Conservation (phyloP, 805 yeast genomes). For the Myxozyma nipponensis region DNA sequence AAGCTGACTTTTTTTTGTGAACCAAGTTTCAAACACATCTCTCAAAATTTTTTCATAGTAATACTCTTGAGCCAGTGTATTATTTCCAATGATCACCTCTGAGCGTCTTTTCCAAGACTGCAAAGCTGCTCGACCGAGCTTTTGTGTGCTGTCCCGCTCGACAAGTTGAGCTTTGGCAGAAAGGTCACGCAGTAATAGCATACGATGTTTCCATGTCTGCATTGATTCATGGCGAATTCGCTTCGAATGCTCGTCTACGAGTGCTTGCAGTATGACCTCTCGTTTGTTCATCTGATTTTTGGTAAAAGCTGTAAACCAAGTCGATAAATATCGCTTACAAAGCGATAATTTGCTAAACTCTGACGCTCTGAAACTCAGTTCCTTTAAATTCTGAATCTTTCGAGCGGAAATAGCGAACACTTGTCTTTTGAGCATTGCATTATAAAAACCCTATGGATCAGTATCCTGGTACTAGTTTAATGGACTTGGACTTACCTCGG, state of each 20-base stretch:
- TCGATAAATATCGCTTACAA: background rate
- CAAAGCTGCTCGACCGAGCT: background rate
- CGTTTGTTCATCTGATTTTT: background rate
- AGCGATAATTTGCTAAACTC: background rate
- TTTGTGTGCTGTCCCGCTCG: background rate
- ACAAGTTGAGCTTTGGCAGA: constrained; percentile 3
- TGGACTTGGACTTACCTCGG: too few species aligned
- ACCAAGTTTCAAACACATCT: constrained; percentile 3
- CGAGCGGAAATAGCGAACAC: too few species aligned
- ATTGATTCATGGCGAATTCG: background rate
- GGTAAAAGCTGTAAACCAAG: constrained; percentile 3
- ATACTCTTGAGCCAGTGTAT: background rate
- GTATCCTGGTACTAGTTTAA: too few species aligned
- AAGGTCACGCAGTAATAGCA: constrained; percentile 6
- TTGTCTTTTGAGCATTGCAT: too few species aligned
- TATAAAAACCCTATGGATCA: too few species aligned
- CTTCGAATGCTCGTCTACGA: background rate
- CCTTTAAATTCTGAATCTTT: too few species aligned
- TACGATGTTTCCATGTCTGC: constrained; percentile 8
- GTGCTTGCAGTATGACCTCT: background rate
- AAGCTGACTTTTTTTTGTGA: background rate
- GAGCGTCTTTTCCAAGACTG: background rate
- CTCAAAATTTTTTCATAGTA: background rate
- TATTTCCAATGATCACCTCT: background rate
- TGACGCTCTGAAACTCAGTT: background rate